Percentiles rank a stretch among this genome's conserved stretches.
phyloP scores from a whole-genome alignment of 106 monocot species.

The Triglochin maritima region DNA sequence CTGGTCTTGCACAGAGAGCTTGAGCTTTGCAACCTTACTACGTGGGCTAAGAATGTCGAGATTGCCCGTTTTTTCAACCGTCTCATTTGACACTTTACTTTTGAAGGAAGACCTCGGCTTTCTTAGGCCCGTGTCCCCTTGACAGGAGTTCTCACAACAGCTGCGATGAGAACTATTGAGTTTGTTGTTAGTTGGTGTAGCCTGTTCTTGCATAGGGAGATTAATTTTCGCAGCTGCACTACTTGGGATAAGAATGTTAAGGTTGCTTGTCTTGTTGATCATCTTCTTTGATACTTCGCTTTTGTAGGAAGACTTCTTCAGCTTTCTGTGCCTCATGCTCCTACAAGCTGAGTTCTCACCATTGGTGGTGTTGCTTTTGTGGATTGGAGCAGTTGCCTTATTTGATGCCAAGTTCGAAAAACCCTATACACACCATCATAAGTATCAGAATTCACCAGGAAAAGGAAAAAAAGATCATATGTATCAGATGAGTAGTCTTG shows the following conservation, averaged over 20 bases:
- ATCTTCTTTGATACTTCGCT: background rate
- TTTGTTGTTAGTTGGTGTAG: background rate
- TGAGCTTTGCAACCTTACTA: background rate
- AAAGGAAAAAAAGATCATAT: too few relatives aligned
- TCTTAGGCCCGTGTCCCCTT: constrained; percentile 1
- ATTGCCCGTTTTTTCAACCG: background rate
- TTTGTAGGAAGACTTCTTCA: constrained; percentile 2
- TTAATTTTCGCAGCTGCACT: background rate
- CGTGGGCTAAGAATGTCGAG: background rate
- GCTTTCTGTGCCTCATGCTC: background rate
- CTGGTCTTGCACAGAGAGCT: too few relatives aligned
- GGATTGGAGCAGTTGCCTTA: too few relatives aligned
- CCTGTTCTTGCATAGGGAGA: too few relatives aligned
- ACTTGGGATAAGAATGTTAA: background rate
- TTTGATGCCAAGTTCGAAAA: too few relatives aligned
- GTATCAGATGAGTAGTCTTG: too few relatives aligned
- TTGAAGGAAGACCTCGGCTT: constrained; percentile 1
- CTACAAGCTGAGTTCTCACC: background rate
- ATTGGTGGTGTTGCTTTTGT: too few relatives aligned
- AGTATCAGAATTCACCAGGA: too few relatives aligned
- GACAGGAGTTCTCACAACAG: too few relatives aligned
- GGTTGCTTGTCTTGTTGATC: background rate
- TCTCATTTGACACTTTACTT: background rate
- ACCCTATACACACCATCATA: too few relatives aligned
- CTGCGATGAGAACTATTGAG: too few relatives aligned